Evolutionary conservation across 2,329 filamentous ascomycete genomes (phyloP), one percentile per base, ranked within the genome.

Genomic region (Cercospora sp.): DNA sequence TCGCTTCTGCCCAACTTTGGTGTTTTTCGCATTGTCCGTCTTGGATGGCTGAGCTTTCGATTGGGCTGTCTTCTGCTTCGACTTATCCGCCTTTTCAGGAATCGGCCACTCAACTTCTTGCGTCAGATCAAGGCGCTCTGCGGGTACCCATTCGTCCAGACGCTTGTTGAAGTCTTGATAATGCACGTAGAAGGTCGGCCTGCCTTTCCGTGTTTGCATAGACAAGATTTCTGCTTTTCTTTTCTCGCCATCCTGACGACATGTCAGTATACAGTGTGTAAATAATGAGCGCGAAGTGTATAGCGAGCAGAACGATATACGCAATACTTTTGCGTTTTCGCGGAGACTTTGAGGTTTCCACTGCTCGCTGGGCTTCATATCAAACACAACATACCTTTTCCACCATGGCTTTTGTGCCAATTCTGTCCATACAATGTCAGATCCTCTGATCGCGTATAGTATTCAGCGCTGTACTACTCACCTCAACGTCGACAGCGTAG

Each of bases 131-230:
- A 99, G 92, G 40, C 95, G 88, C 40, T 88, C 85, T 31, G 91
- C 87, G 1, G 91, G 86, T 9, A 99, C 90, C 95, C 95, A 99
- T 84, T 99, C 95, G 74, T 90, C 87, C 33, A 90, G 82, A 84
- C 88, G 88, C 75, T 98, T 98, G 82, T 98, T 98, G 87, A 97
- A 98, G 76, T 97, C 96, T 77, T 97, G 93, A 79, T 97, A 98
- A 80, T 98, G 97, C 76, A 97, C 96, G 80, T 97, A 97, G 78
- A 94, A 97, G 65, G 92, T 91, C 45, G 92, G 90, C 16, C 91
- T 90, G 75, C 92, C 94, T 80, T 96, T 96, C 23, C 92, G 91
- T 68, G 94, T 92, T 77, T 92, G 90, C 74, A 98, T 96, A 68
- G 93, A 95, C n/a, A 99, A 84, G 71, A 99, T 97, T 80, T 99